Conservation (phyloP, 176 grass and related monocot species). For the Aegilops bicornis region DNA sequence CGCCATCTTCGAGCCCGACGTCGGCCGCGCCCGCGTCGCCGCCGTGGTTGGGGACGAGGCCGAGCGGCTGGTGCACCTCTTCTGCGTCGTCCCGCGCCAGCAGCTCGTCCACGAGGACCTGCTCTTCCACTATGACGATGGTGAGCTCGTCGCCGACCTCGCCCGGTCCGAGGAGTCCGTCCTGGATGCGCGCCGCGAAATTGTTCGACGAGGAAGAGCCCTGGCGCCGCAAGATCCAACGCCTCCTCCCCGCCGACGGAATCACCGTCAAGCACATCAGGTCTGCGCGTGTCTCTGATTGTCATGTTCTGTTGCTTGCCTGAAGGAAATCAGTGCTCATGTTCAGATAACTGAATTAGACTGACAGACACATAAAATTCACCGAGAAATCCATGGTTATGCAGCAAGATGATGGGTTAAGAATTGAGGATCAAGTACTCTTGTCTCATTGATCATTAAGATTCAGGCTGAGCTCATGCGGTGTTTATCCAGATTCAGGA, state of each 20-base stretch:
- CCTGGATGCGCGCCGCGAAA: conserved; percentile 29
- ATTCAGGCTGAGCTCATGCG: too few species aligned
- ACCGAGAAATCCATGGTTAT: too few species aligned
- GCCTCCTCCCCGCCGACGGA: conserved; percentile 53
- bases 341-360: too few species aligned
- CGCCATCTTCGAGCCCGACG: conserved; percentile 78
- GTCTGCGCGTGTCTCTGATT: neutral
- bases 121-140: conserved; percentile 48
- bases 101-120: conserved; percentile 53
- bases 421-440: too few species aligned
- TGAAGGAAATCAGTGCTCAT: neutral
- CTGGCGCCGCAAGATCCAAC: conserved; percentile 65
- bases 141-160: conserved; percentile 49
- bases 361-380: neutral
- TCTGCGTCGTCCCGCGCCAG: conserved; percentile 83
- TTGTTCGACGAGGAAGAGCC: conserved; percentile 41
- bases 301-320: too few species aligned
- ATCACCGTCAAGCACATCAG: conserved; percentile 68
- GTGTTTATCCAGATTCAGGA: too few species aligned
- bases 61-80: conserved; percentile 88
- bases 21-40: conserved; percentile 37
- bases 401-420: too few species aligned
- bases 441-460: too few species aligned
- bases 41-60: conserved; percentile 43
- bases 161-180: conserved; percentile 40